phyloP scores from a whole-genome alignment of 2,329 filamentous ascomycete species.

The Diaporthe eres region DNA sequence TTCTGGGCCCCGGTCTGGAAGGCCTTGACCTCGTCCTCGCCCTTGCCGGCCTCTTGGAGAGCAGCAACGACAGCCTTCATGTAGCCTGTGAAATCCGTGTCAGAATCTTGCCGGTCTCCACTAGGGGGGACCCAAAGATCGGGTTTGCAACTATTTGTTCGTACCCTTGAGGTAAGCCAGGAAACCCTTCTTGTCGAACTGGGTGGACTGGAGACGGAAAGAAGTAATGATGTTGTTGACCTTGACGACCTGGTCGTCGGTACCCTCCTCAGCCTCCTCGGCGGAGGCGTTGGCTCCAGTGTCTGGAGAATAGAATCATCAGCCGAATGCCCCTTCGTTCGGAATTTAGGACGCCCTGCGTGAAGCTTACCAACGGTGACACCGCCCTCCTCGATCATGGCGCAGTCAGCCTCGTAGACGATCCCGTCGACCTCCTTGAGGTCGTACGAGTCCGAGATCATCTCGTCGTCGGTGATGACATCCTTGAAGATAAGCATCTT shows the following conservation, averaged over 20 bases:
- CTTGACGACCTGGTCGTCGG: slow-evolving; percentile 78
- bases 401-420: slow-evolving; percentile 92
- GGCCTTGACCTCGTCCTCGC: slow-evolving; percentile 76
- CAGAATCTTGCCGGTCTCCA: slow-evolving; percentile 15
- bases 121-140: background rate
- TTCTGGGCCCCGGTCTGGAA: slow-evolving; percentile 83
- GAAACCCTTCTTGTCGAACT: slow-evolving; percentile 91
- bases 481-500: slow-evolving; percentile 87
- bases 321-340: background rate
- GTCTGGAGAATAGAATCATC: slow-evolving; percentile 63
- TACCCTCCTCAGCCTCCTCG: slow-evolving; percentile 84
- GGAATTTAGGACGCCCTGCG: background rate
- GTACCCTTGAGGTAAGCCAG: slow-evolving; percentile 87
- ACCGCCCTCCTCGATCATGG: slow-evolving; percentile 85
- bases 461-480: slow-evolving; percentile 89
- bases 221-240: slow-evolving; percentile 96
- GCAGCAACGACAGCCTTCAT: slow-evolving; percentile 88
- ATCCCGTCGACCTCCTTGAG: slow-evolving; percentile 84
- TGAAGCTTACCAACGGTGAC: slow-evolving; percentile 77
- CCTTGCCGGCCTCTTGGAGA: slow-evolving; percentile 70
- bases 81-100: slow-evolving; percentile 69
- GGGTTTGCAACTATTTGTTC: slow-evolving; percentile 44
- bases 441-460: slow-evolving; percentile 95
- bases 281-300: slow-evolving; percentile 97
- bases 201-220: slow-evolving; percentile 86